Percentiles rank a stretch among this genome's conserved stretches.
These are phyloP conservation scores for Phytopythium aichiense DNA, from an alignment of 352 stramenopile species.

Conservation along the genomic window DNA sequence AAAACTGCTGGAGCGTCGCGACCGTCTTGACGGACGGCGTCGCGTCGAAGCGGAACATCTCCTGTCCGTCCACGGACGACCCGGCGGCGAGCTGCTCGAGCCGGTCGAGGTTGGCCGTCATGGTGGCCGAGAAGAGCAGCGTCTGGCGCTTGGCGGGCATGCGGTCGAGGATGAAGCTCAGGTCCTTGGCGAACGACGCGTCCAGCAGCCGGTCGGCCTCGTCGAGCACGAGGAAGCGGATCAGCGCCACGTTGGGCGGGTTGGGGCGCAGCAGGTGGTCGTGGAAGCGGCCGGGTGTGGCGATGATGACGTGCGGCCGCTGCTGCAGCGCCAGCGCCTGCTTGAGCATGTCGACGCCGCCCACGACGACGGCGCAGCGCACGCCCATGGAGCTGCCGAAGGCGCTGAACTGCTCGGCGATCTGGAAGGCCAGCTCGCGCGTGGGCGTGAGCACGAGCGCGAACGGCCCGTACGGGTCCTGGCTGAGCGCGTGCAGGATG, in stretches of 20 bases:
- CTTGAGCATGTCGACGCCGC: conserved; percentile 93
- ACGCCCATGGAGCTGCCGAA: conserved; percentile 92
- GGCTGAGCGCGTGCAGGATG: conserved; percentile 94
- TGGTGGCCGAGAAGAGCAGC: conserved; percentile 97
- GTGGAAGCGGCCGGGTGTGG: conserved; percentile 94
- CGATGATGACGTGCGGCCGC: conserved; percentile 96
- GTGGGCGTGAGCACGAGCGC: conserved; percentile 96
- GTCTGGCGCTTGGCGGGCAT: conserved; percentile 89
- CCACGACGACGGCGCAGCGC: conserved; percentile 91
- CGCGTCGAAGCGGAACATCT: conserved; percentile 67
- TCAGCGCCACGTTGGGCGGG: conserved; percentile 84
- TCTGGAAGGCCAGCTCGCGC: conserved; percentile 97
- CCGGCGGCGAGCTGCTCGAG: conserved; percentile 72
- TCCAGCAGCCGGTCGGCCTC: conserved; percentile 96
- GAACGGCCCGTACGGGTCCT: conserved; percentile 94
- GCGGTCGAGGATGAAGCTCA: conserved; percentile 83
- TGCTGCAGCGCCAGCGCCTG: conserved; percentile 88
- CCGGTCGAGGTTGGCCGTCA: conserved; percentile 92
- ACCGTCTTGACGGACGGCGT: conserved; percentile 88
- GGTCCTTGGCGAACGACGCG: conserved; percentile 81
- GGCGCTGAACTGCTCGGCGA: conserved; percentile 96
- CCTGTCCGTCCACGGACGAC: conserved; percentile 13
- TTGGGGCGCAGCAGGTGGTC: conserved; percentile 91
- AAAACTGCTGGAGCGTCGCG: conserved; percentile 93
- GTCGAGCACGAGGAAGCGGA: conserved; percentile 97